Percentiles rank a stretch among this genome's conserved stretches.
Conservation (phyloP, 805 yeast species). For the Yarrowia phangngaensis region DNA sequence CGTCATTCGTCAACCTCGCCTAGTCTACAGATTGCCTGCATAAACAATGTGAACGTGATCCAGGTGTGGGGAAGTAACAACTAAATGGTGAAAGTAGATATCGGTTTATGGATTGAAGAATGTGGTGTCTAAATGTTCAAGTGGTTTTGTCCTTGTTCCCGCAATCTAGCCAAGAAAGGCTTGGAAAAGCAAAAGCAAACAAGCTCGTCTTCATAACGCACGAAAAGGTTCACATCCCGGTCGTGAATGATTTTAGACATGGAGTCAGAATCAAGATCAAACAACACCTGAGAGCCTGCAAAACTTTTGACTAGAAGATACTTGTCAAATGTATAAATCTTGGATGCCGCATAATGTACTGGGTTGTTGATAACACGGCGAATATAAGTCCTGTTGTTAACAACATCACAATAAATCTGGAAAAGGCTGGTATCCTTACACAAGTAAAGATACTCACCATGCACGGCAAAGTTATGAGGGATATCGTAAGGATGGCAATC, state of each 20-base stretch:
- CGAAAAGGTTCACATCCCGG: slow-evolving; percentile 1
- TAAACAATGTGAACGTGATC: too few species aligned
- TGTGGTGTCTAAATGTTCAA: too few species aligned
- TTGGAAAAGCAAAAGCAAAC: slow-evolving; percentile 4
- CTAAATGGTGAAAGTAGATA: too few species aligned
- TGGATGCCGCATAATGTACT: background rate
- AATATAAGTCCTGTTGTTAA: background rate
- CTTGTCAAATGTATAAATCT: slow-evolving; percentile 1
- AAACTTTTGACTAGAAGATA: slow-evolving; percentile 17
- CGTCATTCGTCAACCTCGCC: too few species aligned
- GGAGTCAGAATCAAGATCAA: slow-evolving; percentile 7
- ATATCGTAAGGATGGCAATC: slow-evolving; percentile 22
- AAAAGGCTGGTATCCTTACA: slow-evolving; percentile 18
- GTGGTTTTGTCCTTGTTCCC: too few species aligned
- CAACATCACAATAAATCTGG: slow-evolving; percentile 5
- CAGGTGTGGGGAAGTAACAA: too few species aligned
- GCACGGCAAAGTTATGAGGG: slow-evolving; percentile 16
- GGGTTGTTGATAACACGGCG: slow-evolving; percentile 19
- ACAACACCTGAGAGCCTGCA: slow-evolving; percentile 10
- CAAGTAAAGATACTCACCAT: slow-evolving; percentile 5
- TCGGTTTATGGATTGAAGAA: too few species aligned
- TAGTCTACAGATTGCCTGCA: too few species aligned
- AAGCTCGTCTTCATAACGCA: slow-evolving; percentile 11
- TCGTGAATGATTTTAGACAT: slow-evolving; percentile 14
- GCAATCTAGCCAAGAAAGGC: background rate